Base-by-base conservation (phyloP, 495 filamentous ascomycete species). In the Xylaria telfairii region DNA sequence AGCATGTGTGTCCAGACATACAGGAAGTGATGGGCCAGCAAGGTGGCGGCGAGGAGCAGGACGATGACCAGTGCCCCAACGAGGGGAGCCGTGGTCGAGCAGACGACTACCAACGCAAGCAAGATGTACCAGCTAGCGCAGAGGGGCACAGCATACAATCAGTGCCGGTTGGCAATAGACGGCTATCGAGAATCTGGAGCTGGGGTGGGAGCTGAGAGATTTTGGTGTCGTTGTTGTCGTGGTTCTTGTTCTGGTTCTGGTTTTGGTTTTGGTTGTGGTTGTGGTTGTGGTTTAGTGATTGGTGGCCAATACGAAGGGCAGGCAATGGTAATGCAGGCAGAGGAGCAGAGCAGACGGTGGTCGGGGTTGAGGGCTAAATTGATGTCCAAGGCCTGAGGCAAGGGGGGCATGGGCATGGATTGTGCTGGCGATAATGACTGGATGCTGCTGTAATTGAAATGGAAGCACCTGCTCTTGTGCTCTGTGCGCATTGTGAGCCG, bases 381-480 rank as follows among this genome's bases (percentile, higher is more conserved):
- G 44, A 51, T 51, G 46, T 59, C 10, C 30, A 6, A 28, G 30
- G 34, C 19, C 64, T 60, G 15, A 19, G 62, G 28, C 19, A 51
- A 44, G 44, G 47, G 28, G 51, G 46, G 41, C n/a, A 57, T 41
- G 13, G 42, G 17, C 3, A 53, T 44, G 12, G 37, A 56, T 57
- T 56, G 65, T 68, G 51, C 57, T 51, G 57, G 59, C 46, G 54
- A 69, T 62, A 54, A 69, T 69, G 66, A 39, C 67, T 41, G 57
- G 56, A 39, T 68, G 65, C 19, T 63, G 30, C 30, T 49, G 62
- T 39, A 24, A 60, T n/a, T n/a, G n/a, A n/a, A n/a, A n/a, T n/a
- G n/a, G n/a, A 68, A 42, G 54, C 67, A 68, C 56, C 47, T 68
- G 54, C 67, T 61, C 56, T 41, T 68, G 56, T 69, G 66, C 66